phyloP scores from a whole-genome alignment of 768 basidiomycete species.

The Panellus pusillus region DNA sequence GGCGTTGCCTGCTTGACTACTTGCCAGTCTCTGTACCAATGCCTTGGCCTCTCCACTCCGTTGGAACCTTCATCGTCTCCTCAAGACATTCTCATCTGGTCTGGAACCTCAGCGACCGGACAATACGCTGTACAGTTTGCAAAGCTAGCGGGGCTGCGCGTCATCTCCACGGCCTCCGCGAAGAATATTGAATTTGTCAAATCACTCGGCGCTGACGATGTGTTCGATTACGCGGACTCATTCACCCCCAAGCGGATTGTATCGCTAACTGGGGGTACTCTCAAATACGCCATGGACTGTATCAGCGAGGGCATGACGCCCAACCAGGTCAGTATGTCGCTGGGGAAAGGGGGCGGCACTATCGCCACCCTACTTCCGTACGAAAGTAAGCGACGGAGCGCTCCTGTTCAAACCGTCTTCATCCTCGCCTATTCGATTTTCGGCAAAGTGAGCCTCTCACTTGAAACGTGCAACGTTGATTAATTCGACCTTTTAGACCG shows the following conservation, averaged over 20 bases:
- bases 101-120: slow-evolving; percentile 27
- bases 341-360: slow-evolving; percentile 25
- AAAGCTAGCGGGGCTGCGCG: slow-evolving; percentile 40
- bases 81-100: slow-evolving; percentile 22
- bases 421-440: slow-evolving; percentile 23
- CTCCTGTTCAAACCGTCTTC: slow-evolving; percentile 19
- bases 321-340: slow-evolving; percentile 22
- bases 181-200: slow-evolving; percentile 36
- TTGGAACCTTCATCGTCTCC: slow-evolving; percentile 13
- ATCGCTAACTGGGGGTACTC: slow-evolving; percentile 23
- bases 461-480: background rate
- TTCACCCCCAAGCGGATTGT: slow-evolving; percentile 28
- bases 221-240: slow-evolving; percentile 38
- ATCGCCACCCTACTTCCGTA: slow-evolving; percentile 27
- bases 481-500: background rate
- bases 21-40: slow-evolving; percentile 21
- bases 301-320: slow-evolving; percentile 29
- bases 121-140: slow-evolving; percentile 41
- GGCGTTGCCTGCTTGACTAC: slow-evolving; percentile 16
- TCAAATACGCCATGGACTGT: slow-evolving; percentile 30
- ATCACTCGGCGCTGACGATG: slow-evolving; percentile 41
- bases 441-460: slow-evolving; percentile 19
- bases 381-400: slow-evolving; percentile 18
- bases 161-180: slow-evolving; percentile 45
- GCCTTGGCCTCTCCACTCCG: slow-evolving; percentile 20